These are phyloP conservation scores for Sequoia sempervirens DNA, from an alignment of 75 land plant genomes.

Conservation along the genomic window DNA sequence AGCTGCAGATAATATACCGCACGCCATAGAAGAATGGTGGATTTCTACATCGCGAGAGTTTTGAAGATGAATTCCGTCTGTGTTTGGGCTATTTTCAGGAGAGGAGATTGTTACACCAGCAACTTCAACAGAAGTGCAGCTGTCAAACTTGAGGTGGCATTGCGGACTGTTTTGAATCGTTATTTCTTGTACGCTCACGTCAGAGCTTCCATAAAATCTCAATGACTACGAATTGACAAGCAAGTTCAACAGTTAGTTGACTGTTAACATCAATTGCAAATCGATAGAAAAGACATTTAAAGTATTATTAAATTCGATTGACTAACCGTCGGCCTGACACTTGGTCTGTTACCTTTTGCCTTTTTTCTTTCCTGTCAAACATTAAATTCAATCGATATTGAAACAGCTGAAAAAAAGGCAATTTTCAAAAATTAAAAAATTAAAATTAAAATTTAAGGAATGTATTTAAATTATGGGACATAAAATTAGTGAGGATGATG, in stretches of 20 bases:
- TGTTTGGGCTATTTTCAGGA: conserved; percentile 81
- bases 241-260: no score
- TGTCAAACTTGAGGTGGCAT: conserved; percentile 82
- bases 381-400: not conserved
- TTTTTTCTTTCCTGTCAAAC: not conserved
- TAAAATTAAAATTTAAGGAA: no score
- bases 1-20: conserved; percentile 33
- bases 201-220: conserved; percentile 81
- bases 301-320: not conserved
- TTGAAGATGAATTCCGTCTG: conserved; percentile 91
- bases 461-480: no score
- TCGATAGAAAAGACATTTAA: not conserved
- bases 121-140: conserved; percentile 54
- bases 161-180: conserved; percentile 78
- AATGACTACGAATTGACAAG: conserved; percentile 43
- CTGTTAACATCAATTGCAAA: no score
- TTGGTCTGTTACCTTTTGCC: no score
- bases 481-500: no score
- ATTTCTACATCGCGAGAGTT: conserved; percentile 62
- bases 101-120: conserved; percentile 46
- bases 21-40: conserved; percentile 33
- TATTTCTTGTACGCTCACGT: conserved; percentile 71
- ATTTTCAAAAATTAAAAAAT: no score
- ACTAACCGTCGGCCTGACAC: no score
- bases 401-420: no score